Evolutionary conservation across 306 rosid species (phyloP), one percentile per base, ranked within the genome.

Genomic region (Fragaria nilgerrensis): DNA sequence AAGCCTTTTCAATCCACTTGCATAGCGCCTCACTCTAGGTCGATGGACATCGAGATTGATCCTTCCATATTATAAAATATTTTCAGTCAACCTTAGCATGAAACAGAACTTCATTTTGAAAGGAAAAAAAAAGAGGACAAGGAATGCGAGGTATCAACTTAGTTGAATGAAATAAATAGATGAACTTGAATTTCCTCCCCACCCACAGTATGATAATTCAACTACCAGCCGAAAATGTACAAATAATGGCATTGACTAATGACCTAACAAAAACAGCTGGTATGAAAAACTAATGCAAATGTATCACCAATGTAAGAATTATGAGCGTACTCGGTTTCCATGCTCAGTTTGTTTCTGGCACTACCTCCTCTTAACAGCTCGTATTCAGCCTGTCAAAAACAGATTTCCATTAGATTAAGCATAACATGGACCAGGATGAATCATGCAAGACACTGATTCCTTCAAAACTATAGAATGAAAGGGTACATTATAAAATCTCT

Each of bases 21-120:
- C 96, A 81, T 90, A 92, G n/a, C 93, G 86, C 85, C 90, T 92
- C 80, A 92, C 84, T 87, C 82, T 88, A 76, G 77, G 96, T 74
- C 96, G 92, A 85, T 85, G 91, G 58, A 86, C 89, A 29, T 86
- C 88, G 27, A 92, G 88, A 88, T 90, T 87, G 87, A 90, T 87
- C 93, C 98, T 95, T 85, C 66, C 76, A 82, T 62, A 86, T 53
- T 22, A 87, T 27, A 79, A 78, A 77, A 72, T 9, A 64, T 45
- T 49, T 32, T 63, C 36, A n/a, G 59, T 63, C 41, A 55, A 67
- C 61, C 27, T 39, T 37, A 56, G 19, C 25, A 9, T 22, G 62
- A 0, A 47, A 16, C 3, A 56, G 43, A 61, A 20, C 41, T 12
- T 62, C 27, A 67, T 65, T 34, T 32, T 55, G 20, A 68, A 87